These are phyloP conservation scores for Podochytrium sp. DNA, from an alignment of 192 early-diverging fungal genomes.

Conservation along the genomic window DNA sequence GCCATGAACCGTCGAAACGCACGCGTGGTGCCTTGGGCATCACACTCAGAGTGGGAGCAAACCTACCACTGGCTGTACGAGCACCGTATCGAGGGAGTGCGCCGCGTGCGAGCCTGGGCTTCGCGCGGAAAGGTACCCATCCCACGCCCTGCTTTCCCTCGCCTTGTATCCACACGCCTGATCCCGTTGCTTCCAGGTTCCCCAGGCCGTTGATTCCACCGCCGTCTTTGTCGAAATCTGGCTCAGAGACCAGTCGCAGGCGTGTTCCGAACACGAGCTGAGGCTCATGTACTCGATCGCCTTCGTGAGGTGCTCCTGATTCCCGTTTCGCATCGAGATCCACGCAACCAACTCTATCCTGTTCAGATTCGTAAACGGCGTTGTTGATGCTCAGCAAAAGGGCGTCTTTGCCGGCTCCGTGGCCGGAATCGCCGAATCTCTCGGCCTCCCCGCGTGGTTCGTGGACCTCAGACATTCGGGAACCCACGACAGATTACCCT, in stretches of 20 bases:
- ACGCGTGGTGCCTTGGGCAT: slow-evolving; percentile 67
- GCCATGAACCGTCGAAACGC: no score
- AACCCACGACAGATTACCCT: slow-evolving; percentile 58
- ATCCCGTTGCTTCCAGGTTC: slow-evolving; percentile 16
- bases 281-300: slow-evolving; percentile 53
- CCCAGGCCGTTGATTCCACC: slow-evolving; percentile 70
- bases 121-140: slow-evolving; percentile 61
- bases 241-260: slow-evolving; percentile 50
- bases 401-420: slow-evolving; percentile 54
- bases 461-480: slow-evolving; percentile 61
- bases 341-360: neutral
- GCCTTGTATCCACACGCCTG: neutral
- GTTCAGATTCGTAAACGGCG: slow-evolving; percentile 60
- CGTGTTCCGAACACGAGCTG: slow-evolving; percentile 53
- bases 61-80: slow-evolving; percentile 61
- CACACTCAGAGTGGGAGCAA: slow-evolving; percentile 59
- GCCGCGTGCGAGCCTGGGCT: slow-evolving; percentile 72
- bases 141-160: neutral
- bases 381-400: slow-evolving; percentile 54
- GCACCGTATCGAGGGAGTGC: slow-evolving; percentile 30
- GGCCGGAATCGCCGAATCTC: slow-evolving; percentile 47
- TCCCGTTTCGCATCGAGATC: neutral
- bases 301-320: slow-evolving; percentile 45
- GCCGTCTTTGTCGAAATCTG: slow-evolving; percentile 62
- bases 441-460: slow-evolving; percentile 63